A percentile compares a stretch with the other conserved stretches of the same genome.
Conservation (phyloP, 192 early-diverging fungal species). For the Pilaira anomala region DNA sequence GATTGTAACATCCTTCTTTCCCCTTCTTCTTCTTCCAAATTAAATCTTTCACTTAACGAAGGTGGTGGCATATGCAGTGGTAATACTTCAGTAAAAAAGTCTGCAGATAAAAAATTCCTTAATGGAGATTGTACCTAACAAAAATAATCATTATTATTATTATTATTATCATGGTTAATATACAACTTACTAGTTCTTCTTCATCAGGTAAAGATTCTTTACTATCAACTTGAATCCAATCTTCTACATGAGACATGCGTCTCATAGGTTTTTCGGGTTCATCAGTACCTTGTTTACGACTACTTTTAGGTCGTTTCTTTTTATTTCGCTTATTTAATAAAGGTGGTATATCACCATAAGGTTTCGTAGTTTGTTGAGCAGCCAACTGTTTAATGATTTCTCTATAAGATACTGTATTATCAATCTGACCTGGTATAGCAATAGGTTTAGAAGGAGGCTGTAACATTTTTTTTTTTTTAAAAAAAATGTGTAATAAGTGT, state of each 20-base stretch:
- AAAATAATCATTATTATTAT: not conserved
- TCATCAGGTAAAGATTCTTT: constrained; percentile 39
- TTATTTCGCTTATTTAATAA: constrained; percentile 21
- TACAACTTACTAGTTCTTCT: constrained; percentile 33
- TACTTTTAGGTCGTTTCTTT: constrained; percentile 17
- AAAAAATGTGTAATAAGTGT: not conserved
- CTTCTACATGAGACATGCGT: constrained; percentile 40
- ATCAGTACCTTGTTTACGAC: not conserved
- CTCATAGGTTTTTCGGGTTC: constrained; percentile 13
- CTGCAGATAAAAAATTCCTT: constrained; percentile 34
- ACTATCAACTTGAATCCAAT: constrained; percentile 35
- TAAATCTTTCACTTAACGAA: constrained; percentile 27
- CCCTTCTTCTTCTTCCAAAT: constrained; percentile 11
- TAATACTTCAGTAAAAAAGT: constrained; percentile 33
- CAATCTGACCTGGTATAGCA: not conserved
- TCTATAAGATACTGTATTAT: constrained; percentile 21
- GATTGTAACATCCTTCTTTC: not conserved
- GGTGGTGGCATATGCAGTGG: constrained; percentile 38
- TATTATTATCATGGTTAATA: not conserved
- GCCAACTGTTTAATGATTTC: constrained; percentile 36
- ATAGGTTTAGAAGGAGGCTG: constrained; percentile 14
- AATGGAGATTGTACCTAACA: constrained; percentile 25
- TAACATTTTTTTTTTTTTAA: not conserved
- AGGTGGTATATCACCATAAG: constrained; percentile 38
- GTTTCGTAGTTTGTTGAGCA: constrained; percentile 27